These are phyloP conservation scores for Eucalyptus melliodora DNA, from an alignment of 345 rosid genomes.

Conservation along the genomic window DNA sequence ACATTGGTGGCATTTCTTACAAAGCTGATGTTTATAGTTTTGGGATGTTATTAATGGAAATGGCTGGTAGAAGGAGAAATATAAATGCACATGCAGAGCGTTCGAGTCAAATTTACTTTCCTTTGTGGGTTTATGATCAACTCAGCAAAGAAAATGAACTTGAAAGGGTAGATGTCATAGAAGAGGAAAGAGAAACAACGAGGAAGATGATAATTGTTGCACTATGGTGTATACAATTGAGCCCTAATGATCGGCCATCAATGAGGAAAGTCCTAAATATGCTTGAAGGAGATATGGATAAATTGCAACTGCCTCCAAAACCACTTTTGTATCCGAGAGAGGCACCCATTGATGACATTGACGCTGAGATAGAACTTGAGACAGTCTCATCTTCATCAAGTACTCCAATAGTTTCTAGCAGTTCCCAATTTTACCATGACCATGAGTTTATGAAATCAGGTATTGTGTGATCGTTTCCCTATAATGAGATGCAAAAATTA, in stretches of 20 bases:
- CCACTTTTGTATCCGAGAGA: neutral
- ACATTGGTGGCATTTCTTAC: no score
- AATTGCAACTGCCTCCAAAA: neutral
- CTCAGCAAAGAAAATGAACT: no score
- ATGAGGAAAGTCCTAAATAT: neutral
- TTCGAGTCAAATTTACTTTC: no score
- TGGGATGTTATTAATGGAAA: no score
- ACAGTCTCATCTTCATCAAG: neutral
- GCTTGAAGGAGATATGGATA: neutral
- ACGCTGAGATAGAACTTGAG: neutral
- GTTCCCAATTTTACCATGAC: neutral
- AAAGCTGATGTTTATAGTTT: no score
- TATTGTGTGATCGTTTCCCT: neutral
- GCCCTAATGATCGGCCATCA: neutral
- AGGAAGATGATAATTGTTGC: neutral
- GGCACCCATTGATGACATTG: neutral
- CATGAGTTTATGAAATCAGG: neutral
- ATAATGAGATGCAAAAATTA: neutral
- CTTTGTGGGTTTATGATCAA: no score
- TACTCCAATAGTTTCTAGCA: neutral
- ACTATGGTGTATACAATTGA: neutral
- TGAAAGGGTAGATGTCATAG: no score
- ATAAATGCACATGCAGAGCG: no score
- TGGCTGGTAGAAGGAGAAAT: no score
- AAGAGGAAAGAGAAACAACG: neutral